phyloP scores from a whole-genome alignment of 768 basidiomycete species.

The Wakefieldia striispora region DNA sequence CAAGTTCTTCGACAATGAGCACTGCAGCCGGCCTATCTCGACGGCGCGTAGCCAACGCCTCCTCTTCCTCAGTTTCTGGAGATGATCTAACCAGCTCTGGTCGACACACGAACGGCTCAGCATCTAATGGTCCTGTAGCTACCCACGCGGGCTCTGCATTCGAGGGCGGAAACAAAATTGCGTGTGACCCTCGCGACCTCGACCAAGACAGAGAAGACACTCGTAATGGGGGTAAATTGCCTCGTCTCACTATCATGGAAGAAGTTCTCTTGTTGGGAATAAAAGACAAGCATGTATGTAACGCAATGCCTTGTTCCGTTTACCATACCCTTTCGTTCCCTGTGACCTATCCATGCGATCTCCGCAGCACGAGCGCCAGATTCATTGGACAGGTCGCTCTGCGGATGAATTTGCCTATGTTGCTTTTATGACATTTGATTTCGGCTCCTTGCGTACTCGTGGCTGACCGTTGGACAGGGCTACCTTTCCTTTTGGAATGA shows the following conservation, averaged over 20 bases:
- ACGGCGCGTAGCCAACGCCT: conserved; percentile 49
- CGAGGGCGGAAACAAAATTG: conserved; percentile 83
- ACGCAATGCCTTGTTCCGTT: not conserved
- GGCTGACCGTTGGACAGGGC: conserved; percentile 46
- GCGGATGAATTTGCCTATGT: conserved; percentile 3
- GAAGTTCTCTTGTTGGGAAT: conserved; percentile 91
- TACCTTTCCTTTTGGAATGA: conserved; percentile 99
- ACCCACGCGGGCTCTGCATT: conserved; percentile 80
- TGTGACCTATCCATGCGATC: conserved; percentile 6
- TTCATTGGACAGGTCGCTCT: not conserved
- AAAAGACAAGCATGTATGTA: conserved; percentile 90
- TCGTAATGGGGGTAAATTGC: conserved; percentile 70
- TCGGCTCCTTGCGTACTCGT: not conserved
- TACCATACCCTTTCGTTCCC: conserved; percentile 3
- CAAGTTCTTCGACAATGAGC: conserved; percentile 40
- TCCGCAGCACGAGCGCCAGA: conserved; percentile 21
- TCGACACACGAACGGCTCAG: conserved; percentile 30
- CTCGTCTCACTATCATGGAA: conserved; percentile 92
- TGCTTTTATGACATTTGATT: conserved; percentile 21
- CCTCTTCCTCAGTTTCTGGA: conserved; percentile 36
- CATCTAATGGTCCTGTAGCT: conserved; percentile 28
- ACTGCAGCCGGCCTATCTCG: conserved; percentile 55
- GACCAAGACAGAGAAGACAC: conserved; percentile 65
- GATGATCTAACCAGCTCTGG: conserved; percentile 37
- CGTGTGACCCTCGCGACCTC: conserved; percentile 90